Percentiles rank a stretch among this genome's conserved stretches.
phyloP scores from a whole-genome alignment of 2,329 filamentous ascomycete genomes.

The Hypoxylon rubiginosum region DNA sequence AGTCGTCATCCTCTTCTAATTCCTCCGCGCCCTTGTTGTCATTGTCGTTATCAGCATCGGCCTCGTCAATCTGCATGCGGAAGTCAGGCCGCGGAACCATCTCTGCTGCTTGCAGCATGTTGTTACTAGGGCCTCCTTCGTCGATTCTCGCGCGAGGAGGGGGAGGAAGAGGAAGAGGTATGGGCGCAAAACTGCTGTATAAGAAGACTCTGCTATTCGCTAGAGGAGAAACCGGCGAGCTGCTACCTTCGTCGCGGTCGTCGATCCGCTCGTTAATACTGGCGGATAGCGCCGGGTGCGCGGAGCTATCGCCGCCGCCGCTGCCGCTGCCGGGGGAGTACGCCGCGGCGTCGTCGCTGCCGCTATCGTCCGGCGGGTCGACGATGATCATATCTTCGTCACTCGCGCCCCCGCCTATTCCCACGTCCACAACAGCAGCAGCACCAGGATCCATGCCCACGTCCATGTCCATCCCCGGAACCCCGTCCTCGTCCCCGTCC shows the following conservation, averaged over 20 bases:
- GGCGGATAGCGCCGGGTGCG: neutral
- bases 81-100: neutral
- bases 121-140: too few relatives aligned
- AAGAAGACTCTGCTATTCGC: conserved; percentile 6
- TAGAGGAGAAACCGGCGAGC: neutral
- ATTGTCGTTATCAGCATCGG: neutral
- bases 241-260: too few relatives aligned
- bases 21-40: neutral
- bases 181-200: conserved; percentile 28
- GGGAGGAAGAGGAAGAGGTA: too few relatives aligned
- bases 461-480: neutral
- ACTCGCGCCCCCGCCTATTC: neutral
- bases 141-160: too few relatives aligned
- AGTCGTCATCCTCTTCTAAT: conserved; percentile 19
- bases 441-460: neutral
- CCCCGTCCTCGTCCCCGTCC: neutral
- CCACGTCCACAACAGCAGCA: neutral
- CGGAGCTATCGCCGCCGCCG: too few relatives aligned
- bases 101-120: neutral
- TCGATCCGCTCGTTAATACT: too few relatives aligned
- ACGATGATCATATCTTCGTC: conserved; percentile 15
- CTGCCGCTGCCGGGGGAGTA: neutral
- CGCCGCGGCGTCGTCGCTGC: neutral
- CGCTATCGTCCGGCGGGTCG: conserved; percentile 20
- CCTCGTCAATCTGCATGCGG: conserved; percentile 7